phyloP scores from a whole-genome alignment of 345 rosid genomes.

The Hibiscus trionum region DNA sequence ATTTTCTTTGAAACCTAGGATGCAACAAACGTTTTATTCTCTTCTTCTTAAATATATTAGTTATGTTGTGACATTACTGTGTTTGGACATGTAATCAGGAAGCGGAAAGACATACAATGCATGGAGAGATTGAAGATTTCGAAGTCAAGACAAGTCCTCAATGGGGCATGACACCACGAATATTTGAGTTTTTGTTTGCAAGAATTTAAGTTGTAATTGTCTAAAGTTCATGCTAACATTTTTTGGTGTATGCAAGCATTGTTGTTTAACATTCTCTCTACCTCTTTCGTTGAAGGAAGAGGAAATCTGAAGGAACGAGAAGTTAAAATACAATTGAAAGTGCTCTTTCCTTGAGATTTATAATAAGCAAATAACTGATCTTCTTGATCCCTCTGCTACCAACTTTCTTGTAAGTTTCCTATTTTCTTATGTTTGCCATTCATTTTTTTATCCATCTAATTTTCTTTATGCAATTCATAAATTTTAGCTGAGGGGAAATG shows the following conservation, averaged over 20 bases:
- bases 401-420: slow-evolving; percentile 59
- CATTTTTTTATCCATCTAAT: background rate
- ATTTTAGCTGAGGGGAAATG: background rate
- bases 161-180: too few species aligned
- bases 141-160: too few species aligned
- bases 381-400: slow-evolving; percentile 78
- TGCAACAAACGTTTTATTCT: background rate
- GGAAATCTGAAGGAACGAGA: slow-evolving; percentile 86
- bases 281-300: slow-evolving; percentile 58
- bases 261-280: background rate
- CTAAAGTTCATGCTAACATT: slow-evolving; percentile 7
- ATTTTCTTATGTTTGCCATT: background rate
- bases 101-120: slow-evolving; percentile 4
- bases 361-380: slow-evolving; percentile 93
- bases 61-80: too few species aligned
- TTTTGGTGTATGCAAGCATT: too few species aligned
- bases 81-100: too few species aligned
- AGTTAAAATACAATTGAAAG: slow-evolving; percentile 79
- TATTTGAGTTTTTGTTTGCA: slow-evolving; percentile 89
- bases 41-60: background rate
- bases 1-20: slow-evolving; percentile 14
- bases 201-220: slow-evolving; percentile 82
- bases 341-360: slow-evolving; percentile 92
- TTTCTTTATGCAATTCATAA: too few species aligned
- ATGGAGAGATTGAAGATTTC: slow-evolving; percentile 52